These are phyloP conservation scores for Yamadazyma dushanensis DNA, from an alignment of 1,139 yeast genomes.

Conservation along the genomic window DNA sequence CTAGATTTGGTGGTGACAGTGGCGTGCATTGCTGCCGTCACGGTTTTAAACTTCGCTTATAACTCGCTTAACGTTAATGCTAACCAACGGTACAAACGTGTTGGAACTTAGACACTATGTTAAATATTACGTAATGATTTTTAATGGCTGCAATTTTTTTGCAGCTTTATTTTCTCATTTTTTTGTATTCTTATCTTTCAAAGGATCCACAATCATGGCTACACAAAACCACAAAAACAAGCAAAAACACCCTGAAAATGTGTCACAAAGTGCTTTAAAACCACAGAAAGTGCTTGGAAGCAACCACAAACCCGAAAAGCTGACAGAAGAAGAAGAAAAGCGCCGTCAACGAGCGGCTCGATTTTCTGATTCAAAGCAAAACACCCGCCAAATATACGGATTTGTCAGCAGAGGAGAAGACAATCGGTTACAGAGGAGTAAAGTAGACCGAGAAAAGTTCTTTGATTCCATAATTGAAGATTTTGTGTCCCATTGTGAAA, in stretches of 20 bases:
- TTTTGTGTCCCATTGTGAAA: slow-evolving; percentile 29
- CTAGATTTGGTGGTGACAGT: slow-evolving; percentile 33
- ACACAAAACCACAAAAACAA: background rate
- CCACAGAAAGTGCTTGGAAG: background rate
- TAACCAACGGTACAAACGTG: background rate
- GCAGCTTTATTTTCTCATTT: background rate
- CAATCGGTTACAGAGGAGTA: slow-evolving; percentile 44
- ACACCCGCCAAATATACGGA: slow-evolving; percentile 36
- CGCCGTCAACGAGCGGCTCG: slow-evolving; percentile 18
- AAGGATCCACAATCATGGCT: background rate
- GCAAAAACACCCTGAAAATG: too few species aligned
- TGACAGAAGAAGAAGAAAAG: slow-evolving; percentile 12
- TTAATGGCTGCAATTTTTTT: background rate
- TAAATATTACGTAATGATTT: background rate
- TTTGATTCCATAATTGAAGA: slow-evolving; percentile 35
- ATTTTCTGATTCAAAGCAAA: slow-evolving; percentile 14
- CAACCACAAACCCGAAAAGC: background rate
- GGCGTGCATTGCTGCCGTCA: slow-evolving; percentile 22
- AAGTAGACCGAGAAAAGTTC: slow-evolving; percentile 35
- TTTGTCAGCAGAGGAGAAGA: slow-evolving; percentile 63
- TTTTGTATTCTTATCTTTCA: too few species aligned
- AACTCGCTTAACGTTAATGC: background rate
- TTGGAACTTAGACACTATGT: background rate
- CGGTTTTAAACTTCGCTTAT: slow-evolving; percentile 27
- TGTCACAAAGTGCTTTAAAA: too few species aligned